phyloP scores from a whole-genome alignment of 2,329 filamentous ascomycete genomes.

The Scedosporium boydii region DNA sequence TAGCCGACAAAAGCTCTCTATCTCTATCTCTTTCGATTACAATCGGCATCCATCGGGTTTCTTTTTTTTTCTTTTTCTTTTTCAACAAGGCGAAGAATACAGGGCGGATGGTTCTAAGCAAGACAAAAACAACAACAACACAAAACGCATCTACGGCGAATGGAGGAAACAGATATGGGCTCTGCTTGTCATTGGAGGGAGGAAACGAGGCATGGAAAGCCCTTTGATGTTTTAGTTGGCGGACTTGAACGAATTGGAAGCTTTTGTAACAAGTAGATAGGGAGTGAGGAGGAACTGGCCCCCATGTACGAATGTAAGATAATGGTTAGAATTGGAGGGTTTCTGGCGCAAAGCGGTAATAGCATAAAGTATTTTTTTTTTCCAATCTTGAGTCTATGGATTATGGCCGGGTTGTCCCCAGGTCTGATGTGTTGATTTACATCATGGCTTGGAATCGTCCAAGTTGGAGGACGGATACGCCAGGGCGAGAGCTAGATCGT shows the following conservation, averaged over 20 bases:
- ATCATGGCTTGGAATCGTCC: no score
- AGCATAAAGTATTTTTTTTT: constrained; percentile 10
- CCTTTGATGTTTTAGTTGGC: not conserved
- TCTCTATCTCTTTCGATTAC: not conserved
- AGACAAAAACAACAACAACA: not conserved
- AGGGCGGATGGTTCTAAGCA: not conserved
- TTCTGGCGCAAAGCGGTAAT: not conserved
- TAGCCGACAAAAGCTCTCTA: not conserved
- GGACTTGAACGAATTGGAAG: not conserved
- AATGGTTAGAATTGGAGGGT: not conserved
- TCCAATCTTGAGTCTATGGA: not conserved
- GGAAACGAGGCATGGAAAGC: no score
- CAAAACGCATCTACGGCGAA: not conserved
- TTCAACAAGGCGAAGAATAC: not conserved
- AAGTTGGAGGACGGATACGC: no score
- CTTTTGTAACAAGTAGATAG: not conserved
- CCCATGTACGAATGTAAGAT: not conserved
- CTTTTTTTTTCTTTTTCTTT: no score
- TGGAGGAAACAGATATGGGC: not conserved
- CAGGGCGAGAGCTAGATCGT: no score
- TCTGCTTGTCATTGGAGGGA: no score
- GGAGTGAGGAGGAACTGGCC: not conserved
- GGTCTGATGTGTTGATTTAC: no score
- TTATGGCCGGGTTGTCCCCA: not conserved
- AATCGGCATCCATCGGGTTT: not conserved